These are phyloP conservation scores for Sporothrix pseudoabietina DNA, from an alignment of 2,329 filamentous ascomycete species.

Conservation along the genomic window DNA sequence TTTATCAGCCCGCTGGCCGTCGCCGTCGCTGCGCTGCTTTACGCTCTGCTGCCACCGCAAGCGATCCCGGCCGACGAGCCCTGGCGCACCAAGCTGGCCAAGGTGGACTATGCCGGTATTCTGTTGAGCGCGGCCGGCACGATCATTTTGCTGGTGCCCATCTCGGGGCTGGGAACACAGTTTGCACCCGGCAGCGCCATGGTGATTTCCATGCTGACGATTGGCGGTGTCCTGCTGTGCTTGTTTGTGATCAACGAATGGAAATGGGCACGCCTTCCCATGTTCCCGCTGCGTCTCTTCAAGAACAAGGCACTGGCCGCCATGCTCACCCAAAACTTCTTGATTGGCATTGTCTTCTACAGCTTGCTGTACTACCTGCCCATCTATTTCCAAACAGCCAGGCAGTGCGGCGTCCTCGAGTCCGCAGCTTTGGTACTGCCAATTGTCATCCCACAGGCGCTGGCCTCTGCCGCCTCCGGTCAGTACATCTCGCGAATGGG, in stretches of 20 bases:
- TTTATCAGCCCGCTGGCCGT: constrained; percentile 55
- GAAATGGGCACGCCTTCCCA: constrained; percentile 31
- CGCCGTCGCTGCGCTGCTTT: constrained; percentile 49
- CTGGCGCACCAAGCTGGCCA: constrained; percentile 43
- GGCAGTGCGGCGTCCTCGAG: constrained; percentile 37
- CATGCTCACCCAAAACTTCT: constrained; percentile 31
- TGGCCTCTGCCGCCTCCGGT: constrained; percentile 40
- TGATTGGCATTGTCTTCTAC: constrained; percentile 33
- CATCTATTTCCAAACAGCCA: constrained; percentile 43
- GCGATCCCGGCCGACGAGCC: constrained; percentile 44
- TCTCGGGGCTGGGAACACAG: constrained; percentile 59
- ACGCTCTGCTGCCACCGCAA: constrained; percentile 49
- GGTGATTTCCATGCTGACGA: constrained; percentile 60
- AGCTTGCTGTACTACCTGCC: constrained; percentile 34
- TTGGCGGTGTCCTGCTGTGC: constrained; percentile 25
- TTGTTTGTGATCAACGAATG: constrained; percentile 31
- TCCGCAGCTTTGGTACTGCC: constrained; percentile 40
- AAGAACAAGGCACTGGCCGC: constrained; percentile 26
- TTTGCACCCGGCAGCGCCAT: constrained; percentile 59
- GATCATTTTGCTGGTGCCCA: constrained; percentile 62
- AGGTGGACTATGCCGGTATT: constrained; percentile 62
- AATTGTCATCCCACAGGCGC: constrained; percentile 39
- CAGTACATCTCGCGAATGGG: constrained; percentile 40
- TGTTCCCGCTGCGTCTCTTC: constrained; percentile 34
- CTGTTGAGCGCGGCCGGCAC: constrained; percentile 57